Percentiles rank a stretch among this genome's conserved stretches.
phyloP scores from a whole-genome alignment of 345 rosid species.

The Arabidopsis arenosa region DNA sequence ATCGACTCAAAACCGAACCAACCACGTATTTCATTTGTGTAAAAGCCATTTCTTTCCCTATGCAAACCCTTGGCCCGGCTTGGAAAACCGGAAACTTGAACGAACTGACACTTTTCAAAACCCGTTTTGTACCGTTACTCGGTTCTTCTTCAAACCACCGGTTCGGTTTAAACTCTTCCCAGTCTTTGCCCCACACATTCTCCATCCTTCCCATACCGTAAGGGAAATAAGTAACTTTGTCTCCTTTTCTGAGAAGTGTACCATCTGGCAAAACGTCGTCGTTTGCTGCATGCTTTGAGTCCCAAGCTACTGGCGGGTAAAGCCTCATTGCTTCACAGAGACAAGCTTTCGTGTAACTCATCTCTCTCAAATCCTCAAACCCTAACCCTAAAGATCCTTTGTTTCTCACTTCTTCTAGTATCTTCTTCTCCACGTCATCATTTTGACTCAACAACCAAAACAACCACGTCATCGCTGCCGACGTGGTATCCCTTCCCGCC shows the following conservation, averaged over 20 bases:
- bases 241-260: slow-evolving; percentile 56
- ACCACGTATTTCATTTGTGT: slow-evolving; percentile 77
- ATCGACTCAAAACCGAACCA: slow-evolving; percentile 53
- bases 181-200: slow-evolving; percentile 69
- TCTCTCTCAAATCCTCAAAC: slow-evolving; percentile 52
- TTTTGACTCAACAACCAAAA: slow-evolving; percentile 65
- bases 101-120: slow-evolving; percentile 52
- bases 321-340: slow-evolving; percentile 75
- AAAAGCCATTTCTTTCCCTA: slow-evolving; percentile 81
- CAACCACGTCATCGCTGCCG: slow-evolving; percentile 76
- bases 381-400: slow-evolving; percentile 37
- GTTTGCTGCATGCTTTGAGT: slow-evolving; percentile 63
- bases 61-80: slow-evolving; percentile 77
- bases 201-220: slow-evolving; percentile 87
- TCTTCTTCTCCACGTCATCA: slow-evolving; percentile 39
- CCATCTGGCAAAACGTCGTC: slow-evolving; percentile 74
- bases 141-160: slow-evolving; percentile 51
- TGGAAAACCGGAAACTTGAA: slow-evolving; percentile 71
- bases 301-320: slow-evolving; percentile 79
- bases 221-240: slow-evolving; percentile 62
- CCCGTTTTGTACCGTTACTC: slow-evolving; percentile 26
- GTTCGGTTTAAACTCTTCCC: slow-evolving; percentile 67
- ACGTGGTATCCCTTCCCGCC: slow-evolving; percentile 80
- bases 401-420: slow-evolving; percentile 47
- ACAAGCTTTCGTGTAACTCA: slow-evolving; percentile 62